Evolutionary conservation across 768 basidiomycete genomes (phyloP).

Genomic region (Mycena metata): DNA sequence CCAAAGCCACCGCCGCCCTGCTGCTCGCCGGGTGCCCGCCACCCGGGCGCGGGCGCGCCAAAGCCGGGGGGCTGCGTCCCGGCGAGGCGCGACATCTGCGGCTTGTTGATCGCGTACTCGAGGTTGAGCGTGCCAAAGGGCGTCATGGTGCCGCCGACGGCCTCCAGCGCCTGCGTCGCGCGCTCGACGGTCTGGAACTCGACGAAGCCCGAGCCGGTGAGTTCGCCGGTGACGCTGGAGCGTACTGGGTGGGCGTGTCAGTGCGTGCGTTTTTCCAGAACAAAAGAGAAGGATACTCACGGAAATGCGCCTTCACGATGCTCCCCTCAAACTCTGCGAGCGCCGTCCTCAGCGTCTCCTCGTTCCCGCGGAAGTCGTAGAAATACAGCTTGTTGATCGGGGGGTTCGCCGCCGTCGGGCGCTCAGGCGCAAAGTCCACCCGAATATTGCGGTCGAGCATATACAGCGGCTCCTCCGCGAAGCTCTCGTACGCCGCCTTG

Average conservation of each 20-base stretch:
- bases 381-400: slow-evolving; percentile 51
- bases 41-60: no score
- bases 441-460: slow-evolving; percentile 60
- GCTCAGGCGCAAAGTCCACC: slow-evolving; percentile 54
- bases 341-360: slow-evolving; percentile 42
- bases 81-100: not conserved
- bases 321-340: slow-evolving; percentile 42
- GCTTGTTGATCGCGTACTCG: slow-evolving; percentile 51
- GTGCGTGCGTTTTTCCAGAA: not conserved
- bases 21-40: no score
- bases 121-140: slow-evolving; percentile 56
- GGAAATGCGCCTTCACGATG: slow-evolving; percentile 35
- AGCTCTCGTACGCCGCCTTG: slow-evolving; percentile 50
- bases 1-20: no score
- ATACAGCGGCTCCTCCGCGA: slow-evolving; percentile 60
- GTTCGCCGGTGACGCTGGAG: slow-evolving; percentile 47
- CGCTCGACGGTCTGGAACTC: slow-evolving; percentile 62
- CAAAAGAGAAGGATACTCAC: slow-evolving; percentile 23
- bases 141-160: slow-evolving; percentile 54
- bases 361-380: slow-evolving; percentile 44
- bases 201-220: slow-evolving; percentile 61
- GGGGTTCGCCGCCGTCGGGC: not conserved
- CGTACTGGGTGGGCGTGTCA: slow-evolving; percentile 45
- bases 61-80: not conserved
- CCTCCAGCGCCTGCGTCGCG: slow-evolving; percentile 63